Evolutionary conservation across 768 basidiomycete species (phyloP).

Genomic region (Russula ochroleuca): DNA sequence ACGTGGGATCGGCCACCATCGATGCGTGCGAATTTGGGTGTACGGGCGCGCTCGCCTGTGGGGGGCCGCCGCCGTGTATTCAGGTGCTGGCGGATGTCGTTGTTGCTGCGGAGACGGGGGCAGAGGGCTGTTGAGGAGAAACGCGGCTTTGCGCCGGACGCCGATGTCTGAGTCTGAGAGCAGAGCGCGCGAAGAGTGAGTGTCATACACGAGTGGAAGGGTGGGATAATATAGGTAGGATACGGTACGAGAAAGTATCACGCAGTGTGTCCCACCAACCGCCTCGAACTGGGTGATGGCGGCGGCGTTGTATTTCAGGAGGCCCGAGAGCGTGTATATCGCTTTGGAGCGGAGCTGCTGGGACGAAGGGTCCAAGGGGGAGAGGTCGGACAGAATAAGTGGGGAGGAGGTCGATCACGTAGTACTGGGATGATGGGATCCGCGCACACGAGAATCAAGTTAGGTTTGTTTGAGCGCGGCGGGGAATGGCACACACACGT

Average conservation of each 20-base stretch:
- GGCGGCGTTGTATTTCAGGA: conserved; percentile 70
- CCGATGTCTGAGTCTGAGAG: conserved; percentile 65
- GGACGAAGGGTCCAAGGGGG: conserved; percentile 48
- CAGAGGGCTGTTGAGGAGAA: conserved; percentile 59
- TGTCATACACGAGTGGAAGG: not conserved
- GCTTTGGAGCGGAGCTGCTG: conserved; percentile 65
- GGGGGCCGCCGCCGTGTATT: conserved; percentile 28
- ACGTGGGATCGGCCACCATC: conserved; percentile 52
- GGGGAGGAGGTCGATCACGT: conserved; percentile 61
- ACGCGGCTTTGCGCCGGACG: conserved; percentile 73
- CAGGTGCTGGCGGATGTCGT: not conserved
- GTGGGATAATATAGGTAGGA: not conserved
- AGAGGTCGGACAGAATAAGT: conserved; percentile 58
- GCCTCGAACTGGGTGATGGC: conserved; percentile 55
- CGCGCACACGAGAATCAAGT: too few relatives aligned
- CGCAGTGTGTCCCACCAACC: conserved; percentile 65
- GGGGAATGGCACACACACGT: too few relatives aligned
- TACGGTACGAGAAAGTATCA: conserved; percentile 51
- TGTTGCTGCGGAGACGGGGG: not conserved
- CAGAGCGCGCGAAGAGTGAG: not conserved
- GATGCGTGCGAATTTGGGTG: conserved; percentile 72
- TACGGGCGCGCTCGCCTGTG: conserved; percentile 37
- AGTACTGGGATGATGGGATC: conserved; percentile 52
- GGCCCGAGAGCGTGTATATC: conserved; percentile 73
- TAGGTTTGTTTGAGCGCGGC: too few relatives aligned